Base-by-base conservation (phyloP, 1,139 yeast genomes). In the Hyphopichia khmerensis region DNA sequence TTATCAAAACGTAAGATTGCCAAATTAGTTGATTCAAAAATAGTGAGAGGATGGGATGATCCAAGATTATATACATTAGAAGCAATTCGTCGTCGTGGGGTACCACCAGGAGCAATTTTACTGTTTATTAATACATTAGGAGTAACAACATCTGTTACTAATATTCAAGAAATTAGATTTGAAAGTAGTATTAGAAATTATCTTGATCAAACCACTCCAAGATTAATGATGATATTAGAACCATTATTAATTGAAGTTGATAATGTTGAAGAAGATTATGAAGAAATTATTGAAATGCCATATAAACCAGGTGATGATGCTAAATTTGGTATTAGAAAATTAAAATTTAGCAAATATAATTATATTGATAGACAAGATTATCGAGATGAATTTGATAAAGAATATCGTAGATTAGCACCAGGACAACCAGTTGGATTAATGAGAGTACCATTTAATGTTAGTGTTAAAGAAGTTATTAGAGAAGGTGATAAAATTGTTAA, bases 71-170 rank as follows among this genome's bases (percentile, higher is more conserved):
- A 83, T 65, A 95, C 99, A 8, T 77, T 95, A 53, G 99, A 90
- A 57, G 96, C 95, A 37, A 83, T 95, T 47, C 86, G 89, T 61
- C 87, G 99, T 66, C 87, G 99, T 64, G 99, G 99, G 70, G 84
- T 95, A 8, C 99, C 99, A 50, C 99, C 99, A n/a, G 98, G 98
- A 31, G 97, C 98, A 21, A 88, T 95, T 60, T 76, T 95, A 56
- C 80, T 90, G 33, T 95, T 95, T 64, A 87, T 95, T 57, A 89
- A 91, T 61, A 95, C 96, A 38, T 78, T 95, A 53, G 99, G 99
- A 56, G 99, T 95, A 43, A 95, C 99, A 39, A 93, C 98, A 1
- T 78, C 91, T 39, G 86, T 91, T 35, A 85, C 96, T 38, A 90
- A 89, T 59, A 95, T 95, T 61, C 97, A 93, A 72, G 86, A 80